Conservation (phyloP, 129 eudicot species). For the Pittosporum tobira region DNA sequence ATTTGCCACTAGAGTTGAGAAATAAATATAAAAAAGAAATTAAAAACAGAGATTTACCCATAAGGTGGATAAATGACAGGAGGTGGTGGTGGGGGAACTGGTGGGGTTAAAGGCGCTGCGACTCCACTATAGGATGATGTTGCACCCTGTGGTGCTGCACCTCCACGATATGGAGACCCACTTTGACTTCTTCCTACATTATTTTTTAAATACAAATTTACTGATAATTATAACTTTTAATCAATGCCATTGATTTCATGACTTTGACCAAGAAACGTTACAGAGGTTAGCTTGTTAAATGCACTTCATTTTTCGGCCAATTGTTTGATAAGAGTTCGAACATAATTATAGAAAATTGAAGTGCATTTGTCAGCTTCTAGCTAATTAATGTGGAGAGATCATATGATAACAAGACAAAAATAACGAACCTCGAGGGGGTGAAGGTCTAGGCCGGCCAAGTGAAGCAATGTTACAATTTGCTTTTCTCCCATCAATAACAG, state of each 20-base stretch:
- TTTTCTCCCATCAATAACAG: constrained; percentile 81
- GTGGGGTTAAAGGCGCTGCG: constrained; percentile 34
- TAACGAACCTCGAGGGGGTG: constrained; percentile 54
- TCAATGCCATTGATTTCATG: no score
- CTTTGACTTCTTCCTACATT: constrained; percentile 49
- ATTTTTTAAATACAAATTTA: background rate
- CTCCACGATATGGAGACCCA: constrained; percentile 40
- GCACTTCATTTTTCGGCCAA: no score
- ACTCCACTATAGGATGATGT: constrained; percentile 59
- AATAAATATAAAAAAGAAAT: background rate
- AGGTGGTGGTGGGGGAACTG: constrained; percentile 55
- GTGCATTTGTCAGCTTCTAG: no score
- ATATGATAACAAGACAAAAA: background rate
- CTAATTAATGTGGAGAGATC: no score
- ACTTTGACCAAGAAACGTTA: no score
- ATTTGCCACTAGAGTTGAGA: no score
- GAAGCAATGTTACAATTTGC: constrained; percentile 95
- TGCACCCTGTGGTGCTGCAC: constrained; percentile 34
- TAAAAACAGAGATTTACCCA: constrained; percentile 42
- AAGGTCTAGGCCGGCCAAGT: constrained; percentile 70
- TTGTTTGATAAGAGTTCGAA: no score
- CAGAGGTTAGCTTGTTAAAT: no score
- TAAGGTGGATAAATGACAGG: constrained; percentile 83
- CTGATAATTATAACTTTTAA: background rate
- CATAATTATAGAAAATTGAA: no score